Evolutionary conservation across 2,329 filamentous ascomycete genomes (phyloP).

Genomic region (Pseudogymnoascus sp.): DNA sequence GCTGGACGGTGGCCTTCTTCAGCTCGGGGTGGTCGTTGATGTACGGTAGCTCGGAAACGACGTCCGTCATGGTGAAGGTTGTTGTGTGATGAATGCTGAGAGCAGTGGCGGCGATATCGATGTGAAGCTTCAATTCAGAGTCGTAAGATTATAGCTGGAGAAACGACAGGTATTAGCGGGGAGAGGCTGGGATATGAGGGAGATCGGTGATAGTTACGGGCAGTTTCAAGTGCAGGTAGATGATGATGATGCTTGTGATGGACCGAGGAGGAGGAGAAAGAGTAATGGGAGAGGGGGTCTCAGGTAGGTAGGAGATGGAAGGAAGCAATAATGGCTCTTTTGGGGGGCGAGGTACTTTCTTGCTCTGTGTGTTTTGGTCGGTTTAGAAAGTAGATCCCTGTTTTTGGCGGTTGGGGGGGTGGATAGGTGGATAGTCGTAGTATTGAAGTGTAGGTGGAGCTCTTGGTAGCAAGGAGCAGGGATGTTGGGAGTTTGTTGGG

Average conservation of each 20-base stretch:
- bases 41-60: constrained; percentile 5
- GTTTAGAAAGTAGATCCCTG: constrained; percentile 1
- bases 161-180: background rate
- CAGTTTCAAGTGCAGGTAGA: background rate
- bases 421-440: background rate
- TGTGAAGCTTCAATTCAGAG: background rate
- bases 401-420: background rate
- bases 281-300: background rate
- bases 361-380: background rate
- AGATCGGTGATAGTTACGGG: background rate
- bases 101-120: background rate
- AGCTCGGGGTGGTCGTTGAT: constrained; percentile 13
- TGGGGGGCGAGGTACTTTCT: background rate
- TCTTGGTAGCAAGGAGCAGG: background rate
- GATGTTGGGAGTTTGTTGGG: constrained; percentile 2
- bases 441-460: background rate
- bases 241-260: constrained; percentile 4
- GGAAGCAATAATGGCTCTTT: background rate
- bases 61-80: constrained; percentile 7
- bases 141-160: background rate
- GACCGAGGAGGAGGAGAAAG: background rate
- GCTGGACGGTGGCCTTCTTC: constrained; percentile 25
- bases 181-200: background rate
- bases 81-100: background rate
- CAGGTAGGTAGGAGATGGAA: background rate